Percentiles rank a stretch among this genome's conserved stretches.
Conservation (phyloP, 148 eudicot species). For the Nepenthes mirabilis region DNA sequence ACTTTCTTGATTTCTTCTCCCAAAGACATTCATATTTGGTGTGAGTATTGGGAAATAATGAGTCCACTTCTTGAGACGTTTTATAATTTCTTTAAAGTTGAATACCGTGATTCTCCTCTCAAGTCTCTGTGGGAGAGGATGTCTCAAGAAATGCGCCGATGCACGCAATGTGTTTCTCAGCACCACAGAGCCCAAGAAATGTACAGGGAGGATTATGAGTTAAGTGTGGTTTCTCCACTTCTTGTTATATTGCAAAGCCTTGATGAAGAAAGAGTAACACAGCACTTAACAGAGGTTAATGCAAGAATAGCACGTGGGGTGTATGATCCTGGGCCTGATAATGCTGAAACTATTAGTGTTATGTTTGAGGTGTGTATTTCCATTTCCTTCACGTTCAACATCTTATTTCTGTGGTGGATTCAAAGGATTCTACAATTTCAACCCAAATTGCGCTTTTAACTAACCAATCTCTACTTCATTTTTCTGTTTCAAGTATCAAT, state of each 20-base stretch:
- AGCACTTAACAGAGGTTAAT: constrained; percentile 66
- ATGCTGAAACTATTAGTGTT: constrained; percentile 60
- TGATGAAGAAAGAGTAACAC: constrained; percentile 80
- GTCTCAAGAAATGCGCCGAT: constrained; percentile 56
- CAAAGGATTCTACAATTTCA: not conserved
- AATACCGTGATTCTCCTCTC: constrained; percentile 55
- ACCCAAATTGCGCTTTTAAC: not conserved
- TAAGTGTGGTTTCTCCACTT: constrained; percentile 61
- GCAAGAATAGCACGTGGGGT: constrained; percentile 38
- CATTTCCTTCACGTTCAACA: not conserved
- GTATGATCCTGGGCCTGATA: constrained; percentile 45
- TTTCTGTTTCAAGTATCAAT: not conserved
- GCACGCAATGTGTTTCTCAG: constrained; percentile 81
- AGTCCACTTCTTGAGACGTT: constrained; percentile 89
- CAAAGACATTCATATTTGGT: constrained; percentile 65
- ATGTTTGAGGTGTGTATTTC: constrained; percentile 80
- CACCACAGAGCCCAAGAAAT: constrained; percentile 86
- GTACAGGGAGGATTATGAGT: constrained; percentile 66
- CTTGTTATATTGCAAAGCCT: constrained; percentile 56
- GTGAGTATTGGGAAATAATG: constrained; percentile 74
- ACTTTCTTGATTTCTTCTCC: constrained; percentile 56
- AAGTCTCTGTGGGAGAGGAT: constrained; percentile 70
- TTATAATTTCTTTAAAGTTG: constrained; percentile 69
- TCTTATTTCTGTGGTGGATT: not conserved
- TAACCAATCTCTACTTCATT: not conserved